Percentiles rank a stretch among this genome's conserved stretches.
Evolutionary conservation across 345 rosid species (phyloP).

Genomic region (Geranium rotundifolium): DNA sequence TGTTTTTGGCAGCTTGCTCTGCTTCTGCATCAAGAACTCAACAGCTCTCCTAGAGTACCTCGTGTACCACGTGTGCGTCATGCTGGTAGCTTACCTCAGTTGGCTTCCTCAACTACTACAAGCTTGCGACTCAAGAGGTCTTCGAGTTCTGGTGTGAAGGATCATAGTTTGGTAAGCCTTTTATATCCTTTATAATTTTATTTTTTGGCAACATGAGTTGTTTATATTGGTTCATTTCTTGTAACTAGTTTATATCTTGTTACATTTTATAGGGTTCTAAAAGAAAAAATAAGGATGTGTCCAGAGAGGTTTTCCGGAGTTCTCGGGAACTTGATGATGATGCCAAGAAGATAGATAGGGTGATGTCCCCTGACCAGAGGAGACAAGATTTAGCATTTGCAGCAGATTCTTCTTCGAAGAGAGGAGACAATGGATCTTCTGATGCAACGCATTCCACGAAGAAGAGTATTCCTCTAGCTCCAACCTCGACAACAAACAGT

Average conservation of each 20-base stretch:
- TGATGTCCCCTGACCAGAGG: constrained; percentile 52
- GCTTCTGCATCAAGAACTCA: constrained; percentile 95
- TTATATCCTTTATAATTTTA: neutral
- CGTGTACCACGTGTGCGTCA: constrained; percentile 94
- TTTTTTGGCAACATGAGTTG: constrained; percentile 1
- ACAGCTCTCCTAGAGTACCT: constrained; percentile 96
- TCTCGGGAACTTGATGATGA: constrained; percentile 51
- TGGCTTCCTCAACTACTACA: constrained; percentile 56
- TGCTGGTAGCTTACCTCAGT: constrained; percentile 65
- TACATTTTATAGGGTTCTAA: constrained; percentile 40
- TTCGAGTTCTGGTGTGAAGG: constrained; percentile 67
- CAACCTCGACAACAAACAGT: constrained; percentile 53
- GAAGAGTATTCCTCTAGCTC: constrained; percentile 33
- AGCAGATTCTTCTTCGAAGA: constrained; percentile 28
- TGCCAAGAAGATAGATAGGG: constrained; percentile 40
- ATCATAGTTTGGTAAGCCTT: constrained; percentile 47
- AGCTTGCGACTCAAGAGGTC: constrained; percentile 56
- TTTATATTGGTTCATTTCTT: constrained; percentile 1
- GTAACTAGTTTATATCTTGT: neutral
- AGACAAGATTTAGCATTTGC: constrained; percentile 37
- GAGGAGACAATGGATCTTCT: constrained; percentile 41
- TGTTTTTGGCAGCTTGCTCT: constrained; percentile 66
- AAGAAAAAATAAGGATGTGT: constrained; percentile 63
- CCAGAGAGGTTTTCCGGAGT: constrained; percentile 37
- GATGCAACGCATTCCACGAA: constrained; percentile 17